These are phyloP conservation scores for Penicillium diatomitis DNA, from an alignment of 495 filamentous ascomycete species.

Conservation along the genomic window DNA sequence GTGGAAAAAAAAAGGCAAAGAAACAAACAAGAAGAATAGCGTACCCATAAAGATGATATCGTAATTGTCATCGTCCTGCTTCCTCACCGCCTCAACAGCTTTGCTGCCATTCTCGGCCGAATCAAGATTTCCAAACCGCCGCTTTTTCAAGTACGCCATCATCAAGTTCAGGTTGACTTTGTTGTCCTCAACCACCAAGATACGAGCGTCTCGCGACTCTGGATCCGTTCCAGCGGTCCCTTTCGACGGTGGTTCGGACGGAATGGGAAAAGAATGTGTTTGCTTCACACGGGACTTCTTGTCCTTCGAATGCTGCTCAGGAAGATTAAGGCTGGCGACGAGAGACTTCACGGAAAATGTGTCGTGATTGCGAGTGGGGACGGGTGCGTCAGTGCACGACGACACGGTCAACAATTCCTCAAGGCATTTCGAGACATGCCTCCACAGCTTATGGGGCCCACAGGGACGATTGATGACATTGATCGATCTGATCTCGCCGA, in stretches of 20 bases:
- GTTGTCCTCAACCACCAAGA: slow-evolving; percentile 66
- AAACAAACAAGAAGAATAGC: neutral
- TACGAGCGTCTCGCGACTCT: slow-evolving; percentile 8
- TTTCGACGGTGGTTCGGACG: neutral
- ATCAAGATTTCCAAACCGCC: slow-evolving; percentile 20
- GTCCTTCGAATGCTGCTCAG: neutral
- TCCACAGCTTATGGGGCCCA: slow-evolving; percentile 41
- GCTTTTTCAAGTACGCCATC: slow-evolving; percentile 44
- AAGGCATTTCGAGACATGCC: slow-evolving; percentile 32
- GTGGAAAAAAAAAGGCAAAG: neutral
- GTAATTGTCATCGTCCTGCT: slow-evolving; percentile 16
- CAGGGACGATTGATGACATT: slow-evolving; percentile 25
- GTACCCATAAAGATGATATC: slow-evolving; percentile 43
- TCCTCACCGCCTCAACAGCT: slow-evolving; percentile 37
- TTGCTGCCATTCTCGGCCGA: slow-evolving; percentile 39
- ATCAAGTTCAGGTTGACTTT: slow-evolving; percentile 64
- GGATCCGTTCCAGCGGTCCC: neutral
- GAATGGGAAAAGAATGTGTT: neutral
- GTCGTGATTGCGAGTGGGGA: neutral
- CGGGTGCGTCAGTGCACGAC: neutral
- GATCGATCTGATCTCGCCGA: slow-evolving; percentile 8
- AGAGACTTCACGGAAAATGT: neutral
- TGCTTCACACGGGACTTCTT: neutral
- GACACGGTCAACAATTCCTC: neutral
- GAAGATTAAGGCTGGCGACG: neutral